Evolutionary conservation across 1,284 basidiomycete species (phyloP).

Genomic region (Marasmius sp.): DNA sequence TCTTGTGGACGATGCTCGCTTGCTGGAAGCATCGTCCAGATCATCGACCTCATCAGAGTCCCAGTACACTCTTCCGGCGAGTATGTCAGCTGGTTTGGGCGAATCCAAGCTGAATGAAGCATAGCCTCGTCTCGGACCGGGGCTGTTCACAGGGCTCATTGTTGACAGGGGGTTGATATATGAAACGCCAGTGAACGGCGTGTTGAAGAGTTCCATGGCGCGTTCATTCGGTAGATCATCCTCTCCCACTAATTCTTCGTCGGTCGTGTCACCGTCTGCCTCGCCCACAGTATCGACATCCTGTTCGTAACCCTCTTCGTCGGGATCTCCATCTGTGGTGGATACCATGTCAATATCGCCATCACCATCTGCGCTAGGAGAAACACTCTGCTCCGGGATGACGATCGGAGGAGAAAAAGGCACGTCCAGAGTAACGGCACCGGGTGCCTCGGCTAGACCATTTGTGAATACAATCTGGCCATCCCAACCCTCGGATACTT

Average conservation of each 20-base stretch:
- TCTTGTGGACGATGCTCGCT: constrained; percentile 21
- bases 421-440: constrained; percentile 38
- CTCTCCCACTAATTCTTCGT: constrained; percentile 75
- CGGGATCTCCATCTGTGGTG: constrained; percentile 35
- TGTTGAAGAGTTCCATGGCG: constrained; percentile 66
- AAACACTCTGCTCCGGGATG: constrained; percentile 37
- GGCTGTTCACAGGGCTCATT: constrained; percentile 54
- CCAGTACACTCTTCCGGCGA: constrained; percentile 56
- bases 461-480: constrained; percentile 71
- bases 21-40: constrained; percentile 33
- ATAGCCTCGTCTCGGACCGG: constrained; percentile 36
- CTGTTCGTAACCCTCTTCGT: constrained; percentile 33
- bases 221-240: constrained; percentile 70
- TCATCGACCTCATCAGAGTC: constrained; percentile 45
- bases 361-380: constrained; percentile 24
- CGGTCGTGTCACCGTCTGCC: constrained; percentile 65
- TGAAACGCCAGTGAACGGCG: constrained; percentile 39
- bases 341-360: constrained; percentile 44
- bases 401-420: constrained; percentile 28
- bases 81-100: constrained; percentile 63
- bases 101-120: constrained; percentile 34
- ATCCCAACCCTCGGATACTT: constrained; percentile 70
- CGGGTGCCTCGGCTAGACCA: constrained; percentile 49
- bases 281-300: constrained; percentile 48
- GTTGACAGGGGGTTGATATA: constrained; percentile 77